These are phyloP conservation scores for Vitis vinifera DNA, from an alignment of 164 flowering plant species.

Conservation along the genomic window DNA sequence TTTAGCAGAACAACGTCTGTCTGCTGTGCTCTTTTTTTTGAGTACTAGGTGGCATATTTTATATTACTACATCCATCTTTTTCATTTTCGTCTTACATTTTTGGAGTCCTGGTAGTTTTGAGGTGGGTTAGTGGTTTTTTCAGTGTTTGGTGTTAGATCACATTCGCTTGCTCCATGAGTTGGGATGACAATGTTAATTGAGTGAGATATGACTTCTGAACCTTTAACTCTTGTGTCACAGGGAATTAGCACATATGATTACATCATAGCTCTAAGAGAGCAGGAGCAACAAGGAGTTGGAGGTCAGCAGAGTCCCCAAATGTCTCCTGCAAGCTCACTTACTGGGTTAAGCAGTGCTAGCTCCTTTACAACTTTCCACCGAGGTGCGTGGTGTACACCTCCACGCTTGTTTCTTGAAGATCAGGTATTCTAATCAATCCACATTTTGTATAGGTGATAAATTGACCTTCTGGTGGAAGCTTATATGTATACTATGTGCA, in stretches of 20 bases:
- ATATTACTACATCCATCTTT: too few relatives aligned
- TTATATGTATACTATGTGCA: too few relatives aligned
- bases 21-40: too few relatives aligned
- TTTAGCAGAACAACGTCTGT: too few relatives aligned
- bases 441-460: too few relatives aligned
- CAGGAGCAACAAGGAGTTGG: constrained; percentile 84
- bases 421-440: constrained; percentile 57
- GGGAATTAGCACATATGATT: constrained; percentile 98
- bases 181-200: neutral
- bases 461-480: too few relatives aligned
- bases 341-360: constrained; percentile 98
- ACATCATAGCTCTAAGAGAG: constrained; percentile 94
- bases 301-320: constrained; percentile 91
- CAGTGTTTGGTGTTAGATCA: too few relatives aligned
- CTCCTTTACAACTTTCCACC: constrained; percentile 79
- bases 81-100: too few relatives aligned
- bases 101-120: too few relatives aligned
- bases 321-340: constrained; percentile 91
- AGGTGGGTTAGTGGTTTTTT: too few relatives aligned
- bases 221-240: constrained; percentile 16
- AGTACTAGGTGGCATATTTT: too few relatives aligned
- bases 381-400: constrained; percentile 98
- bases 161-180: neutral
- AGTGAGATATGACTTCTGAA: constrained; percentile 1
- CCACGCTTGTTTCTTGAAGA: constrained; percentile 95